Evolutionary conservation across 306 rosid species (phyloP), one percentile per base, ranked within the genome.

Genomic region (Vachellia collinsii): DNA sequence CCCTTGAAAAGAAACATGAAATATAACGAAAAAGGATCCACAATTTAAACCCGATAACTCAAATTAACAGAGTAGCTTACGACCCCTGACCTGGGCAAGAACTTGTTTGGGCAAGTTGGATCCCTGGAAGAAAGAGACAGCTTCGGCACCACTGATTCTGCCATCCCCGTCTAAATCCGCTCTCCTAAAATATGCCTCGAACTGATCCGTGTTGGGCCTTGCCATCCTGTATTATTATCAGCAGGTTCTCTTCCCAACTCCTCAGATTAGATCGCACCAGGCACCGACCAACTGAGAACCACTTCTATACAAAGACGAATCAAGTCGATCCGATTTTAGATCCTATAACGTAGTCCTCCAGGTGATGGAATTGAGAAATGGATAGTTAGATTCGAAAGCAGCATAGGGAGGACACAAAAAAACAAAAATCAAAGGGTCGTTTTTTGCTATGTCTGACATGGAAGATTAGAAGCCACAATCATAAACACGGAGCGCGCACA

Each of bases 81-180:
- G 20, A 38, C 42, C 91, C 97, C 98, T 92, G 69, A 94, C 97
- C 98, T 94, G 93, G 46, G 98, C 97, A 19, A 94, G 97, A 74
- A 92, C 94, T 17, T 81, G 85, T 78, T 92, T 86, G 63, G 97
- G 88, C 82, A 94, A 91, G 82, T 85, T 91, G 80, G 97, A 87
- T 76, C 94, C 98, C 81, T 86, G 89, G 63, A 92, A 92, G 89
- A 94, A 94, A 84, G 88, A 58, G 38, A 94, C 94, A 47, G 97
- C 98, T 76, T 94, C 98, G 71, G 90, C 85, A 67, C 97, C 98
- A 77, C 93, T 94, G 88, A 94, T 94, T 84, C 93, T 88, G 42
- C 97, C 94, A 90, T 94, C 98, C 37, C 98, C 97, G 58, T 94
- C 97, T 85, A 92, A 92, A 92, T 94, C 98, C 70, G 97, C 97